phyloP scores from a whole-genome alignment of 2,329 filamentous ascomycete genomes.

The Cryphonectria japonica region DNA sequence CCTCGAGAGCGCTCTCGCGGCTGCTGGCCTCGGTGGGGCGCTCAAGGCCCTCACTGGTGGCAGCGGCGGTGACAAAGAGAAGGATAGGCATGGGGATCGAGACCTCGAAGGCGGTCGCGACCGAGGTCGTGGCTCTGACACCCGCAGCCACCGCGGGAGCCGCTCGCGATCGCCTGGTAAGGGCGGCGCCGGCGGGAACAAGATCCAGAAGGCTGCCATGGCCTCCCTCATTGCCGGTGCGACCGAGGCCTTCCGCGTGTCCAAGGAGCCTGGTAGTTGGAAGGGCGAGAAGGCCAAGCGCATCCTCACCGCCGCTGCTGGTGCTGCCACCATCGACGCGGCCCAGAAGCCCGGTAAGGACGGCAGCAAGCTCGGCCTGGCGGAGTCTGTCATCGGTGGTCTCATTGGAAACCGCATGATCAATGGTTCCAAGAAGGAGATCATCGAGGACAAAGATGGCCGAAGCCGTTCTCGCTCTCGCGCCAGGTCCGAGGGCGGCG shows the following conservation, averaged over 20 bases:
- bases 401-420: conserved; percentile 83
- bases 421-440: conserved; percentile 74
- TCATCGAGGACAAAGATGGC: conserved; percentile 62
- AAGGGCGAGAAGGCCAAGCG: conserved; percentile 90
- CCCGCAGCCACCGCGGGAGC: conserved; percentile 54
- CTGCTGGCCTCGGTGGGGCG: conserved; percentile 64
- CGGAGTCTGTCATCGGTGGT: conserved; percentile 87
- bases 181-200: conserved; percentile 51
- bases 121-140: conserved; percentile 41
- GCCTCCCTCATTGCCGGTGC: conserved; percentile 89
- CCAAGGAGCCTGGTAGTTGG: conserved; percentile 89
- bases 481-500: conserved; percentile 63
- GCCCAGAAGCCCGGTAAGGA: conserved; percentile 72
- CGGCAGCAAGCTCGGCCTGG: conserved; percentile 80
- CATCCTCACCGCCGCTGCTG: conserved; percentile 82
- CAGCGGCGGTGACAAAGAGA: conserved; percentile 47
- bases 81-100: conserved; percentile 19
- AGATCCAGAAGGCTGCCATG: conserved; percentile 85
- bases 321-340: conserved; percentile 84
- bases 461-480: conserved; percentile 74
- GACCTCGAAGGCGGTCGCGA: conserved; percentile 32
- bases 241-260: conserved; percentile 86
- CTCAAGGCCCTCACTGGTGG: conserved; percentile 62
- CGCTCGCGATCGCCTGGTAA: conserved; percentile 56
- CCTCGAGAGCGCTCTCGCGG: conserved; percentile 64